phyloP scores from a whole-genome alignment of 768 basidiomycete species.

The Dentipellis sp. region DNA sequence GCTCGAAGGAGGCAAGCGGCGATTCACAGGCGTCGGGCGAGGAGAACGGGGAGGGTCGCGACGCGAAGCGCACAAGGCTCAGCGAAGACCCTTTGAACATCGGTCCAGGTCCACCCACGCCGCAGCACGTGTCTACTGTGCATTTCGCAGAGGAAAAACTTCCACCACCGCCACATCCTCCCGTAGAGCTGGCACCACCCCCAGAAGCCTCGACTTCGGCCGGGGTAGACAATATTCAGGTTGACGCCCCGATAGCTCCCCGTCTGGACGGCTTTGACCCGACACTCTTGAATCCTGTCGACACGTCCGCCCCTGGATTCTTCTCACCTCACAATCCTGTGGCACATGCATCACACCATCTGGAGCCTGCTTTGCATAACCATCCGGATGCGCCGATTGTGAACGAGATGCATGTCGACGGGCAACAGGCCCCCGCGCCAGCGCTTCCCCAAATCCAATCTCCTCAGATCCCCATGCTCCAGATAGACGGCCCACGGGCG shows the following conservation, averaged over 20 bases:
- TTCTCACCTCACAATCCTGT: slow-evolving; percentile 11
- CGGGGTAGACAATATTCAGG: neutral
- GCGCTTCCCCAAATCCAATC: neutral
- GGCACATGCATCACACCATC: slow-evolving; percentile 5
- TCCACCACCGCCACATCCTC: slow-evolving; percentile 1
- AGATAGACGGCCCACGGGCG: neutral
- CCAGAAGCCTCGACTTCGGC: neutral
- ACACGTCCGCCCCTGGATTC: slow-evolving; percentile 1
- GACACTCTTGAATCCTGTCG: neutral
- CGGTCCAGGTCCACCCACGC: slow-evolving; percentile 1
- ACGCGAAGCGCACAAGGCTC: slow-evolving; percentile 9
- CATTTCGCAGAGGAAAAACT: slow-evolving; percentile 2
- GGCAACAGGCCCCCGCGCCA: neutral
- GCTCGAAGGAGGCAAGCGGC: slow-evolving; percentile 33
- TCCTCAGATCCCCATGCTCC: neutral
- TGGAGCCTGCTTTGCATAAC: neutral
- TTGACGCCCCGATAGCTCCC: neutral
- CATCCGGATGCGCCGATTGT: neutral
- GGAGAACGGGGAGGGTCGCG: slow-evolving; percentile 10
- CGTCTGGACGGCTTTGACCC: slow-evolving; percentile 3
- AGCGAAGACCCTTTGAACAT: slow-evolving; percentile 12
- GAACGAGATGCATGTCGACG: neutral
- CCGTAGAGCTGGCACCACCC: neutral
- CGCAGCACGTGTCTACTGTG: slow-evolving; percentile 6
- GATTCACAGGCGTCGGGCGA: slow-evolving; percentile 17